Conservation (phyloP, 2,329 filamentous ascomycete species). For the Meredithiella fracta region DNA sequence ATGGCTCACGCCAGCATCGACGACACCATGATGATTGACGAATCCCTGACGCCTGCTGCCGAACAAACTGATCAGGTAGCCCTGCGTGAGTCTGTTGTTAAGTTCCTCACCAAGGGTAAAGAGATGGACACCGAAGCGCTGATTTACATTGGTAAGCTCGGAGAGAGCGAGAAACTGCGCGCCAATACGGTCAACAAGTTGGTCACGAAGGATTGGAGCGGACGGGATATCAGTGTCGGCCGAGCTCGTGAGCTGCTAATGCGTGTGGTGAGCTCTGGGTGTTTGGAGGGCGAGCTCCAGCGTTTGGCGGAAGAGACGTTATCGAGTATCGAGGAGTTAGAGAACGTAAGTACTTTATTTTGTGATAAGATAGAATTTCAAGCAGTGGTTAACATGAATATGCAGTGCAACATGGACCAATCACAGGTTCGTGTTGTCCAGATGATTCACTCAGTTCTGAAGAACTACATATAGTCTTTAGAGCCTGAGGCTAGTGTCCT, state of each 20-base stretch:
- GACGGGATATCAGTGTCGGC: conserved; percentile 11
- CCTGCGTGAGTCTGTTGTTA: conserved; percentile 5
- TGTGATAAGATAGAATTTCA: neutral
- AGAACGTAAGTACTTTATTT: conserved; percentile 11
- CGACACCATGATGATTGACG: conserved; percentile 3
- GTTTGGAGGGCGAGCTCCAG: conserved; percentile 7
- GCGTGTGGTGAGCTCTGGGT: conserved; percentile 5
- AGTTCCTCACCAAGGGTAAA: conserved; percentile 5
- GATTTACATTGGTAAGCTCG: conserved; percentile 5
- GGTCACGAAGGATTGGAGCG: conserved; percentile 6
- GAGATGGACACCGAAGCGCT: conserved; percentile 4
- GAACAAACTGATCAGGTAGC: neutral
- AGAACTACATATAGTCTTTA: conserved; percentile 11
- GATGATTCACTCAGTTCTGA: conserved; percentile 13
- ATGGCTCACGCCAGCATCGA: conserved; percentile 8
- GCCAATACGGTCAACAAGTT: conserved; percentile 9
- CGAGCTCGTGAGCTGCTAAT: conserved; percentile 8
- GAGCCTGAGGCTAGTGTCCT: neutral
- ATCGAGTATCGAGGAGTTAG: conserved; percentile 11
- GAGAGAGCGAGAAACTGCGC: conserved; percentile 6
- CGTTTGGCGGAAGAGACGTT: conserved; percentile 6
- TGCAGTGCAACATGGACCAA: conserved; percentile 10
- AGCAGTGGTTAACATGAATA: neutral
- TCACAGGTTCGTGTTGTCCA: conserved; percentile 10
- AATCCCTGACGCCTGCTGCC: neutral